Evolutionary conservation across 2,329 filamentous ascomycete species (phyloP), one percentile per base, ranked within the genome.

Genomic region (Sclerotiophoma versabilis): DNA sequence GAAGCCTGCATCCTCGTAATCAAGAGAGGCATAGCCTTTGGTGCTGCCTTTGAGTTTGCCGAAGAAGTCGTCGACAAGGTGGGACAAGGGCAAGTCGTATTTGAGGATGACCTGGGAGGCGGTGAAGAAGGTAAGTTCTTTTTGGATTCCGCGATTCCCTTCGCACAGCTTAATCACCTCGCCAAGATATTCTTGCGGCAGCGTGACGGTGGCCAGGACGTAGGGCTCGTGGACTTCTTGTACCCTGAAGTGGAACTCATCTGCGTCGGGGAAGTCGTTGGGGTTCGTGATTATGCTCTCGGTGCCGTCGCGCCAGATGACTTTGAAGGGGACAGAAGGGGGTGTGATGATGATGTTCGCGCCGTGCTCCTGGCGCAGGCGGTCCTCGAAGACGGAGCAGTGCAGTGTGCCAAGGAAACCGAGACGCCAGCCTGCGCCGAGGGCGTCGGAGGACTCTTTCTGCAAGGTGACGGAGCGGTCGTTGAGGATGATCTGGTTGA

Each of bases 331-430:
- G 11, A 99, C 95, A 0, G 91, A 93, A 0, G 95, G 95, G 30
- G 96, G 93, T 0, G 95, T 99, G 72, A 99, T 95, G 76, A 99
- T 97, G 71, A 99, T 92, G 68, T 87, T 95, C 2, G 91, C 90
- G 5, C 93, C 95, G 68, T 99, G 93, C 75, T 99, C 95, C 75
- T 97, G 92, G 36, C 92, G 87, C 47, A 99, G 79, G 1, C 95
- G 90, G 75, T 99, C 95, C 76, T 99, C 93, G 66, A 99, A 99
- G 4, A 99, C 95, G n/a, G 93, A 98, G 77, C 95, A 98, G 75
- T 99, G 95, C 41, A 99, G 80, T 11, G 93, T 98, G n/a, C 95
- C 95, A 3, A 99, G 78, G 70, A 99, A 99, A 0, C 95, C 95
- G 10, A 99, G 79, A 38, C 95, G 87, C 89, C 95, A 99, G 2